These are phyloP conservation scores for Globisporangium cylindrosporum DNA, from an alignment of 352 stramenopile genomes.

Conservation along the genomic window DNA sequence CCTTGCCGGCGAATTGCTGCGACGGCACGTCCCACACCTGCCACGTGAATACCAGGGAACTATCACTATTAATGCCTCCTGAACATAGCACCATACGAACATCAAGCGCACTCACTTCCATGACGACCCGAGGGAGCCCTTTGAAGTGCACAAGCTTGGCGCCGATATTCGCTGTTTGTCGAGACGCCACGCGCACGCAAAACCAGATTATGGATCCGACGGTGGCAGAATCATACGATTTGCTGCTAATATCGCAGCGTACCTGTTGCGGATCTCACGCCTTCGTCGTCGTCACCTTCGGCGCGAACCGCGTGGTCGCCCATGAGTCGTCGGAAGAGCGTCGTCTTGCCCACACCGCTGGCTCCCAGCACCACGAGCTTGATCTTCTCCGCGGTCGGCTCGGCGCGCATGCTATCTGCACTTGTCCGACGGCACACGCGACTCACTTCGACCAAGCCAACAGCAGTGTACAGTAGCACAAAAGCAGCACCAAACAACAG, in stretches of 20 bases:
- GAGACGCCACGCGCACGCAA: neutral
- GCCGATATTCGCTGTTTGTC: slow-evolving; percentile 35
- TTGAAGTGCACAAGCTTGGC: slow-evolving; percentile 56
- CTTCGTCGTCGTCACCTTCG: slow-evolving; percentile 9
- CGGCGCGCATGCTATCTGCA: neutral
- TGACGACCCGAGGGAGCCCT: slow-evolving; percentile 25
- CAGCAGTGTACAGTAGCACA: too few species aligned
- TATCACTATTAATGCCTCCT: too few species aligned
- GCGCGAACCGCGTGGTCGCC: slow-evolving; percentile 15
- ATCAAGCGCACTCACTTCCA: slow-evolving; percentile 32
- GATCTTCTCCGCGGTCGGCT: slow-evolving; percentile 24
- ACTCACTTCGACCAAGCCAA: slow-evolving; percentile 4
- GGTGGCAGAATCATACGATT: neutral
- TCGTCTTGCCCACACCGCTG: slow-evolving; percentile 45
- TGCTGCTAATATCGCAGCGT: neutral
- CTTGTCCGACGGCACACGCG: slow-evolving; percentile 19
- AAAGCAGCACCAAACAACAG: neutral
- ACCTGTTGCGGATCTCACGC: slow-evolving; percentile 40
- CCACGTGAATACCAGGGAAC: neutral
- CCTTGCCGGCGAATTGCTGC: slow-evolving; percentile 39
- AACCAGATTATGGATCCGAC: neutral
- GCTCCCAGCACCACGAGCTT: slow-evolving; percentile 53
- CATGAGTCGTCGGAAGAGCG: slow-evolving; percentile 50
- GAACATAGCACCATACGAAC: neutral
- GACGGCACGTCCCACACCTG: slow-evolving; percentile 67